A percentile compares a stretch with the other conserved stretches of the same genome.
These are phyloP conservation scores for Polyplosphaeria fusca DNA, from an alignment of 495 filamentous ascomycete genomes.

Conservation along the genomic window DNA sequence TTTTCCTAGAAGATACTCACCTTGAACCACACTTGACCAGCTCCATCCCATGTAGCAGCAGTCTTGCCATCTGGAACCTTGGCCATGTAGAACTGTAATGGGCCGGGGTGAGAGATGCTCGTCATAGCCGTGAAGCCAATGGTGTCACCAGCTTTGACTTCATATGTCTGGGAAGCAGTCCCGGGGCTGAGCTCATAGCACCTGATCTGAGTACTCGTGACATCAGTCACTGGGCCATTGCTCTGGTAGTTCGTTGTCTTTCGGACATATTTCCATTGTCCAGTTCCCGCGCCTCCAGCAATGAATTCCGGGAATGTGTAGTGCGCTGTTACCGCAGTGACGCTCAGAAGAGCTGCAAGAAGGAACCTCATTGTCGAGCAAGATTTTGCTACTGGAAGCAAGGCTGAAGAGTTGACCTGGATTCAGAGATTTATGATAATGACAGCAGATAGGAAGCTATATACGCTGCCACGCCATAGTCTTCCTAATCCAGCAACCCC, in stretches of 20 bases:
- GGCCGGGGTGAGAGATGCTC: slow-evolving; percentile 51
- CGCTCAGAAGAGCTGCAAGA: slow-evolving; percentile 8
- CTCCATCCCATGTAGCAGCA: slow-evolving; percentile 49
- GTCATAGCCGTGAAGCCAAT: slow-evolving; percentile 47
- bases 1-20: no score
- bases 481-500: neutral
- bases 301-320: slow-evolving; percentile 30
- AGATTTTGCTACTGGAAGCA: no score
- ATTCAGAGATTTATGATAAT: no score
- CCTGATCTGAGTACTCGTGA: slow-evolving; percentile 47
- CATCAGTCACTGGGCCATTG: slow-evolving; percentile 53
- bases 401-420: no score
- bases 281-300: slow-evolving; percentile 13
- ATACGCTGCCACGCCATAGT: neutral
- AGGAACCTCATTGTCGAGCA: slow-evolving; percentile 26
- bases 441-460: no score
- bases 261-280: slow-evolving; percentile 51
- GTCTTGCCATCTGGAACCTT: slow-evolving; percentile 48
- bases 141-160: slow-evolving; percentile 40
- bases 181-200: slow-evolving; percentile 46
- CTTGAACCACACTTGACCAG: slow-evolving; percentile 53
- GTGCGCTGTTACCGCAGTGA: slow-evolving; percentile 22
- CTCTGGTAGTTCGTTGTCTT: slow-evolving; percentile 53
- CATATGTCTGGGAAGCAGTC: neutral
- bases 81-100: slow-evolving; percentile 53